phyloP scores from a whole-genome alignment of 441 rosid genomes.

The Croton laevigatus region DNA sequence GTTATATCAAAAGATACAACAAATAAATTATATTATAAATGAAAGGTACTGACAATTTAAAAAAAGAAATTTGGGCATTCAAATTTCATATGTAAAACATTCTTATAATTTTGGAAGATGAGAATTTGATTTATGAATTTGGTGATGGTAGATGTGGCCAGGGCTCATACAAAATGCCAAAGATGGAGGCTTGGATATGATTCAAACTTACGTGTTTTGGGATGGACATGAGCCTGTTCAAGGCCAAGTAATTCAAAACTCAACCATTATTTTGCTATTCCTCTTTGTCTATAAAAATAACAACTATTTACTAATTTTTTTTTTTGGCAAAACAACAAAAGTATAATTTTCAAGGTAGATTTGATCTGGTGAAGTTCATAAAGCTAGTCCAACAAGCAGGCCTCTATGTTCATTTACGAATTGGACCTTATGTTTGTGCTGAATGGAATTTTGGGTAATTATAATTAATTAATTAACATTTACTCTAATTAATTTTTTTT shows the following conservation, averaged over 20 bases:
- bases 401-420: slow-evolving; percentile 81
- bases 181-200: slow-evolving; percentile 75
- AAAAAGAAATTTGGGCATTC: too few species aligned
- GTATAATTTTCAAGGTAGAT: slow-evolving; percentile 81
- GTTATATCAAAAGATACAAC: too few species aligned
- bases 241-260: slow-evolving; percentile 49
- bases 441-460: slow-evolving; percentile 96
- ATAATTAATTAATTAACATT: background rate
- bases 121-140: too few species aligned
- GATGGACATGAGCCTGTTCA: slow-evolving; percentile 78
- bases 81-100: too few species aligned
- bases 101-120: too few species aligned
- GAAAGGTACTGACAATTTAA: too few species aligned
- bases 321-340: background rate
- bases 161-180: slow-evolving; percentile 73
- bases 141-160: slow-evolving; percentile 65
- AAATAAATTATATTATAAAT: too few species aligned
- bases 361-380: slow-evolving; percentile 81
- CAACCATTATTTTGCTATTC: background rate
- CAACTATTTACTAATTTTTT: background rate
- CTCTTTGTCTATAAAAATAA: background rate
- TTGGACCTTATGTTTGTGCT: slow-evolving; percentile 94
- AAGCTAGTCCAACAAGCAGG: slow-evolving; percentile 82
- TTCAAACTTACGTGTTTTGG: slow-evolving; percentile 88
- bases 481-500: background rate